Evolutionary conservation across 179 eudicot genomes (phyloP), one percentile per base, ranked within the genome.

Genomic region (Camellia oleifera): DNA sequence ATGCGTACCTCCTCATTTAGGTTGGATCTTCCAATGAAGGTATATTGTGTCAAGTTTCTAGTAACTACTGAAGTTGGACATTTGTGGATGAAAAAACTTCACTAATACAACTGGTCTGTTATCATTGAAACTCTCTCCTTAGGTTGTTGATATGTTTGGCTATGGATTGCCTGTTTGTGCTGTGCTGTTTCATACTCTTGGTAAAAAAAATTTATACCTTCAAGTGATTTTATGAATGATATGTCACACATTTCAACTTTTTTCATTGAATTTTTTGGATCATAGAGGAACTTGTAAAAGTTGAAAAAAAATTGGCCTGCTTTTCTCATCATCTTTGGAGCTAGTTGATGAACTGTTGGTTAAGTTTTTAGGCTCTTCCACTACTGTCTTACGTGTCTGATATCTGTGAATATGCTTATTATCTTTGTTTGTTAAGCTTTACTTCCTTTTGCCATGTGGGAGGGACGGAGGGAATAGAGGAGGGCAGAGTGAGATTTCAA

Each of bases 61-160:
- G 9, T 76, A 76, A 57, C 69, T 12, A 17, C 72, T 23, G 26
- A 67, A 17, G 63, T 18, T 78, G 23, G 58, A 65, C 45, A 17
- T 63, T 5, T 63, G 8, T 74, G 10, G 42, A 12, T 18, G 56
- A 63, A 63, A 45, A 45, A 10, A 44, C 42, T 62, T 58, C 44
- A 20, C 12, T 60, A 18, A 11, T 42, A 6, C 69, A 42, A 44
- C 53, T 42, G 53, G 7, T 56, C 6, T 40, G 4, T 48, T 18
- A 7, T 61, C 52, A 42, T 69, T 77, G 70, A 26, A 56, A 71
- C 20, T 65, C 65, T 72, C 20, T 79, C 66, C 32, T 76, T 79
- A 95, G 99, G 99, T 96, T 74, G 99, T 96, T 61, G 99, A 96
- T 87, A 96, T 96, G 99, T 96, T 96, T 86, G 99, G 98, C 46